Evolutionary conservation across 768 basidiomycete species (phyloP).

Genomic region (Clavulina sp.): DNA sequence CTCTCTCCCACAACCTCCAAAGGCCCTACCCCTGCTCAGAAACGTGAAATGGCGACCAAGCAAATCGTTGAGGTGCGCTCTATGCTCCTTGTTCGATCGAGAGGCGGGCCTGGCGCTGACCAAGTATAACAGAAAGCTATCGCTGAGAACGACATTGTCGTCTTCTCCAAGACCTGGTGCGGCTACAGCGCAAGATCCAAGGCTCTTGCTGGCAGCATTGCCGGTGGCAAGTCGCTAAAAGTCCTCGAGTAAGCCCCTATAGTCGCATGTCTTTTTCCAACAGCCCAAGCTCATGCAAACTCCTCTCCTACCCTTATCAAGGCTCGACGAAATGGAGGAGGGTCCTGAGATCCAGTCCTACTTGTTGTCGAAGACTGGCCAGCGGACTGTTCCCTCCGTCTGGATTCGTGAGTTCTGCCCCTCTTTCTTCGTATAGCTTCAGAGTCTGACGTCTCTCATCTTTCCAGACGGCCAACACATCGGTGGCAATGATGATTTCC

Average conservation of each 20-base stretch:
- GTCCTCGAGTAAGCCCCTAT: conserved; percentile 13
- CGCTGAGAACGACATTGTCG: conserved; percentile 30
- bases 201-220: conserved; percentile 1
- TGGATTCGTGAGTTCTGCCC: conserved; percentile 37
- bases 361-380: conserved; percentile 41
- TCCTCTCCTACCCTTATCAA: background rate
- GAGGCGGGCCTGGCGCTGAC: background rate
- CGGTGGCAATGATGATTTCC: background rate
- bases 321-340: conserved; percentile 24
- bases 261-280: background rate
- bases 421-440: background rate
- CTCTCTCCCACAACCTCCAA: background rate
- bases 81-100: background rate
- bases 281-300: background rate
- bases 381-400: conserved; percentile 57
- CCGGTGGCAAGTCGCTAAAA: conserved; percentile 13
- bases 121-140: conserved; percentile 17
- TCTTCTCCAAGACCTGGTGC: conserved; percentile 46
- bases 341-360: conserved; percentile 49
- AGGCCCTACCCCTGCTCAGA: background rate
- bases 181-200: conserved; percentile 36
- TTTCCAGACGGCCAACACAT: background rate
- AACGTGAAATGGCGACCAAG: background rate
- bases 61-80: background rate
- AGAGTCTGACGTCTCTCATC: background rate